Percentiles rank a stretch among this genome's conserved stretches.
Evolutionary conservation across 352 stramenopile species (phyloP).

Genomic region (Phytophthora crassamura): DNA sequence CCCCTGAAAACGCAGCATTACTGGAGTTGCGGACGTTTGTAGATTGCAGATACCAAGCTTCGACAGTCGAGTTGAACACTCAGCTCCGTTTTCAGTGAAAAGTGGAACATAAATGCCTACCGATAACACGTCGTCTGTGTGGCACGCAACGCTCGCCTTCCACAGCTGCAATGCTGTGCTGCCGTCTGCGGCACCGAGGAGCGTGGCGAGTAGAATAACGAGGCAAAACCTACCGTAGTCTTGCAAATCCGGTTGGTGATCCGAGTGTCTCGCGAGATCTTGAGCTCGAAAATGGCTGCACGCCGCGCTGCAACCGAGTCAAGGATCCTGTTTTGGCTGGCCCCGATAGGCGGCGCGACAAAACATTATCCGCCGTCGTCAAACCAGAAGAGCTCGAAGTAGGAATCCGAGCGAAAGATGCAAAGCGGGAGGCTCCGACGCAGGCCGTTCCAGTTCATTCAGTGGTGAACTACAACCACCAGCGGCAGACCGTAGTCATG

Average conservation of each 20-base stretch:
- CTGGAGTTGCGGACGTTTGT: too few relatives aligned
- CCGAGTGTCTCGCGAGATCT: conserved; percentile 11
- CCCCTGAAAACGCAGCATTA: too few relatives aligned
- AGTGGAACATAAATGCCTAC: conserved; percentile 7
- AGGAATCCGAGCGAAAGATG: conserved; percentile 32
- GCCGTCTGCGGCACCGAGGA: too few relatives aligned
- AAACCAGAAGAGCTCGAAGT: too few relatives aligned
- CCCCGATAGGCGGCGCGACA: conserved; percentile 10
- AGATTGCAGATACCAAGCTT: too few relatives aligned
- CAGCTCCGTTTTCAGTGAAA: not conserved
- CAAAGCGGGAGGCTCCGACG: not conserved
- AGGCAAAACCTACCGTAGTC: conserved; percentile 1
- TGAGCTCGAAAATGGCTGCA: conserved; percentile 13
- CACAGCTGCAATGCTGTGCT: not conserved
- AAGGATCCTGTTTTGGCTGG: not conserved
- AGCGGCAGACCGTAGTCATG: too few relatives aligned
- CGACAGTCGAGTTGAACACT: not conserved
- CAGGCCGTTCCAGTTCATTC: not conserved
- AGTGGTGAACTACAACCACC: too few relatives aligned
- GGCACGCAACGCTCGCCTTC: not conserved
- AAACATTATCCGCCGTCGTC: conserved; percentile 7
- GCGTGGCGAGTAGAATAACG: conserved; percentile 5
- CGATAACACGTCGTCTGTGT: conserved; percentile 3
- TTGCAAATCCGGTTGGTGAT: conserved; percentile 16
- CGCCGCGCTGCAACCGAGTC: not conserved